These are phyloP conservation scores for Tilletia caries DNA, from an alignment of 1,284 basidiomycete species.

Conservation along the genomic window DNA sequence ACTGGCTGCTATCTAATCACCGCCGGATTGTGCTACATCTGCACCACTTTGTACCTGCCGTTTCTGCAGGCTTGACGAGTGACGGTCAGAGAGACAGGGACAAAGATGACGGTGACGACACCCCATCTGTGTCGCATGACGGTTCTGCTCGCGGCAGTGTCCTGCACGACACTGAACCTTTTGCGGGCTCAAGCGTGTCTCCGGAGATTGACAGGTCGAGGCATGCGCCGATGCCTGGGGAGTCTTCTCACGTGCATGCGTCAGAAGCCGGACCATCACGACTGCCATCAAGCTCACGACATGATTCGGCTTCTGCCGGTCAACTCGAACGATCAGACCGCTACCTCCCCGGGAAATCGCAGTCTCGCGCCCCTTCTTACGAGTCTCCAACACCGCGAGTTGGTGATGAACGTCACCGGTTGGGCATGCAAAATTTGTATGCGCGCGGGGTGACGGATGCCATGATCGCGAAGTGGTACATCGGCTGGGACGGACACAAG, in stretches of 20 bases:
- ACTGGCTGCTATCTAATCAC: constrained; percentile 32
- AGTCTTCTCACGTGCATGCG: not conserved
- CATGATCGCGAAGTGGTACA: constrained; percentile 46
- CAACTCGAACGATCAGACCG: not conserved
- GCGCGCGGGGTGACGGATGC: constrained; percentile 47
- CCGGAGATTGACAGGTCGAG: not conserved
- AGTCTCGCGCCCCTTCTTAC: not conserved
- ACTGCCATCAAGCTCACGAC: not conserved
- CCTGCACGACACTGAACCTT: not conserved
- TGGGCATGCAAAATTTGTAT: constrained; percentile 46
- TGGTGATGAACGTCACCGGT: constrained; percentile 36
- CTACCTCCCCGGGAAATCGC: not conserved
- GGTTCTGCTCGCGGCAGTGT: constrained; percentile 22
- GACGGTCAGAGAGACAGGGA: constrained; percentile 21
- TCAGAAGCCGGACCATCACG: constrained; percentile 12
- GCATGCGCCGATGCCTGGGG: not conserved
- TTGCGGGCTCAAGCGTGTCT: not conserved
- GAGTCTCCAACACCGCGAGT: not conserved
- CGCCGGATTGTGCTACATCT: constrained; percentile 47
- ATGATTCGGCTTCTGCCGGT: not conserved
- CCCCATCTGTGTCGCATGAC: constrained; percentile 25
- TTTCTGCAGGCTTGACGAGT: constrained; percentile 24
- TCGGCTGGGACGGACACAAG: constrained; percentile 50
- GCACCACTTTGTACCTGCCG: constrained; percentile 46
- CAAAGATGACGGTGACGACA: constrained; percentile 18